Percentiles rank a stretch among this genome's conserved stretches.
Evolutionary conservation across 331 rosid genomes (phyloP).

Genomic region (Saraca asoca): DNA sequence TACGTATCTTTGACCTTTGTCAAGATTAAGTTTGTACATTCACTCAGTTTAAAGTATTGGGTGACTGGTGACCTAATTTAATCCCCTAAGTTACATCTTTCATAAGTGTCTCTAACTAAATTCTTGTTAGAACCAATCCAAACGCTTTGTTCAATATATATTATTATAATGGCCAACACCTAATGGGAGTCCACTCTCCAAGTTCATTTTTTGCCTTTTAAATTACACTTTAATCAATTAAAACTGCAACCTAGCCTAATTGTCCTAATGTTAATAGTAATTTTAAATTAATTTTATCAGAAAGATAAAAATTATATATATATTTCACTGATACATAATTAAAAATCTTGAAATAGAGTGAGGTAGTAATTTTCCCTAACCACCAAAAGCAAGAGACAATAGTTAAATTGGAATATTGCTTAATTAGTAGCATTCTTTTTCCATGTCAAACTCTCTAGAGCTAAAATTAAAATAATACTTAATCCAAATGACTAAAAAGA

Average conservation of each 20-base stretch:
- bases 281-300: too few relatives aligned
- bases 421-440: not conserved
- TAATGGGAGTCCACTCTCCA: constrained; percentile 22
- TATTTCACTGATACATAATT: too few relatives aligned
- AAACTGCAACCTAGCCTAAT: constrained; percentile 1
- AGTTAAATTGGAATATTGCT: constrained; percentile 28
- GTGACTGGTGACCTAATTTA: constrained; percentile 56
- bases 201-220: constrained; percentile 26
- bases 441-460: not conserved
- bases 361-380: constrained; percentile 7
- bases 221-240: constrained; percentile 12
- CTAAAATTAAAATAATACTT: not conserved
- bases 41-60: constrained; percentile 3
- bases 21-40: constrained; percentile 13
- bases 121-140: constrained; percentile 53
- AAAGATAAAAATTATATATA: too few relatives aligned
- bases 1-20: constrained; percentile 37
- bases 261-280: too few relatives aligned
- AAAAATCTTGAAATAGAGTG: too few relatives aligned
- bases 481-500: not conserved
- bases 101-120: constrained; percentile 52
- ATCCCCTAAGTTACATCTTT: constrained; percentile 11
- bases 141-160: constrained; percentile 21
- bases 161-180: constrained; percentile 8
- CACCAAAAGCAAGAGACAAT: constrained; percentile 12